Conservation (phyloP, 306 rosid species). For the Ormosia emarginata region DNA sequence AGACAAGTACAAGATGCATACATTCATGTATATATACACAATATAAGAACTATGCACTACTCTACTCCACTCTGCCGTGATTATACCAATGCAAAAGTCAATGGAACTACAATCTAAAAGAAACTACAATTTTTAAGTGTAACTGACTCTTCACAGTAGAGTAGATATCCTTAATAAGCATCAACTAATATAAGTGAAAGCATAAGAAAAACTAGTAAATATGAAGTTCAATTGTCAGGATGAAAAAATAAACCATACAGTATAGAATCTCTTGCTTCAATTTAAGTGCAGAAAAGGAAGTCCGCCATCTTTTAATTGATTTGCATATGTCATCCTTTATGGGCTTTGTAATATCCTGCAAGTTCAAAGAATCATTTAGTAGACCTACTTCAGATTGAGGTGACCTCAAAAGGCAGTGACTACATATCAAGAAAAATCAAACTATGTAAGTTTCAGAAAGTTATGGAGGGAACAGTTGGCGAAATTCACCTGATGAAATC, state of each 20-base stretch:
- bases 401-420: neutral
- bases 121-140: neutral
- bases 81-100: neutral
- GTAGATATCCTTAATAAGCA: neutral
- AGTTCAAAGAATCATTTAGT: neutral
- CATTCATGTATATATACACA: neutral
- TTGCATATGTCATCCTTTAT: constrained; percentile 69
- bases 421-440: neutral
- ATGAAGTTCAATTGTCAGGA: neutral
- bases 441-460: neutral
- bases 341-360: constrained; percentile 91
- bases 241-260: constrained; percentile 51
- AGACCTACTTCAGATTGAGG: constrained; percentile 8
- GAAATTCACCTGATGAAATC: constrained; percentile 76
- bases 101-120: constrained; percentile 11
- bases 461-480: neutral
- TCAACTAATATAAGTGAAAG: neutral
- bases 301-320: constrained; percentile 79
- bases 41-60: constrained; percentile 2
- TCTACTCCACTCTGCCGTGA: neutral
- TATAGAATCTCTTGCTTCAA: constrained; percentile 89
- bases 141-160: neutral
- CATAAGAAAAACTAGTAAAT: neutral
- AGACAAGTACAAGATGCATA: neutral
- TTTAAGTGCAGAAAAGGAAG: constrained; percentile 89